These are phyloP conservation scores for Fonsecaea erecta DNA, from an alignment of 2,329 filamentous ascomycete species.

Conservation along the genomic window DNA sequence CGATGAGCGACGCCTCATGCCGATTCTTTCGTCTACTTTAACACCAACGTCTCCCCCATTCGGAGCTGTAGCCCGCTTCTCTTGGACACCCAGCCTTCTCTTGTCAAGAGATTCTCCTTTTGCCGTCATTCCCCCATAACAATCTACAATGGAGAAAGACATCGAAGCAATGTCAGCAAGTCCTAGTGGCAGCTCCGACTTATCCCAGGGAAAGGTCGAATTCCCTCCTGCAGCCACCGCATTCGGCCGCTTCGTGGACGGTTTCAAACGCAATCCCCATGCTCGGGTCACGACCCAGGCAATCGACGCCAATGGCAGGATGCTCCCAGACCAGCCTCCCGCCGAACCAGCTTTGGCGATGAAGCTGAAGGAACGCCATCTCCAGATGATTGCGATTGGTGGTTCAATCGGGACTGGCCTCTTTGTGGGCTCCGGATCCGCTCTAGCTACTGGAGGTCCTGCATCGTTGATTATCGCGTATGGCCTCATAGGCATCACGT, in stretches of 20 bases:
- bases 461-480: slow-evolving; percentile 78
- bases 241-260: slow-evolving; percentile 44
- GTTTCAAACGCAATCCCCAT: slow-evolving; percentile 54
- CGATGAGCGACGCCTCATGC: not conserved
- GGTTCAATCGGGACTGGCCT: slow-evolving; percentile 78
- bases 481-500: slow-evolving; percentile 77
- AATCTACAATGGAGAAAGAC: slow-evolving; percentile 21
- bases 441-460: slow-evolving; percentile 73
- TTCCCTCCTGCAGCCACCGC: slow-evolving; percentile 26
- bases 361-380: slow-evolving; percentile 78
- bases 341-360: slow-evolving; percentile 76
- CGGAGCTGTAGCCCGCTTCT: not conserved
- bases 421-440: slow-evolving; percentile 79
- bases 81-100: not conserved
- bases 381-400: slow-evolving; percentile 98
- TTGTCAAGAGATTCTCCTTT: not conserved
- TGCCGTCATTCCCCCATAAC: not conserved
- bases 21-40: slow-evolving; percentile 4
- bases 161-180: slow-evolving; percentile 19
- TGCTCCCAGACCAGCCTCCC: slow-evolving; percentile 66
- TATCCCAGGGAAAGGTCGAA: slow-evolving; percentile 27
- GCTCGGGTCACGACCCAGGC: slow-evolving; percentile 43
- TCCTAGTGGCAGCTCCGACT: slow-evolving; percentile 11
- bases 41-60: not conserved
- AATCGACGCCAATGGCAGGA: slow-evolving; percentile 58